These are phyloP conservation scores for Vaccinium myrtillus DNA, from an alignment of 148 eudicot species.

Conservation along the genomic window DNA sequence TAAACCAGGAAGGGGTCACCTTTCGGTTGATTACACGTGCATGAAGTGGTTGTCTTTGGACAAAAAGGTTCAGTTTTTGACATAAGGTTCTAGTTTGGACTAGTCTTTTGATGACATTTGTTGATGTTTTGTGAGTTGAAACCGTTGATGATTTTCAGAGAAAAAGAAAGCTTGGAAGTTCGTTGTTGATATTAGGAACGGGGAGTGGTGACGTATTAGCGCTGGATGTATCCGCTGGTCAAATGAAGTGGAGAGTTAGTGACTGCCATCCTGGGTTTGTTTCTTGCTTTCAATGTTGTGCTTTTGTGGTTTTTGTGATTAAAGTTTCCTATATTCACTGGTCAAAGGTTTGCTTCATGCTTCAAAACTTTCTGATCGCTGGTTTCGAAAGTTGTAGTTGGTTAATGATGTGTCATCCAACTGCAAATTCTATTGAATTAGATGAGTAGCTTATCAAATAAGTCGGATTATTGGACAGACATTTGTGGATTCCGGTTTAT, in stretches of 20 bases:
- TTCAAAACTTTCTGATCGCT: not conserved
- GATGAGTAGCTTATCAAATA: not conserved
- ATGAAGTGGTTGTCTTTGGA: conserved; percentile 84
- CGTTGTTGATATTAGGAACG: conserved; percentile 77
- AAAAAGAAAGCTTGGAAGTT: conserved; percentile 75
- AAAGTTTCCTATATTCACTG: not conserved
- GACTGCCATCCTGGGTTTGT: conserved; percentile 97
- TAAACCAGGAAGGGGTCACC: conserved; percentile 69
- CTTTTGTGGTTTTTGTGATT: not conserved
- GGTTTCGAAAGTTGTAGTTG: not conserved
- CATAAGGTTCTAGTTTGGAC: not conserved
- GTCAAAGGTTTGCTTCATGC: not conserved
- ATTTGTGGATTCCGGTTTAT: not conserved
- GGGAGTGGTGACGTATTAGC: conserved; percentile 92
- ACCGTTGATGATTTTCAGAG: conserved; percentile 41
- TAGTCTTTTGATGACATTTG: conserved; percentile 3
- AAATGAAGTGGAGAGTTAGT: conserved; percentile 82
- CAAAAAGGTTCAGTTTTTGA: conserved; percentile 50
- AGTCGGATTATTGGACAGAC: not conserved
- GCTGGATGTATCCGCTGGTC: conserved; percentile 79
- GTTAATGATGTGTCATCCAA: not conserved
- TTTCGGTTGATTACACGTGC: conserved; percentile 92
- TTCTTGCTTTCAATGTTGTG: not conserved
- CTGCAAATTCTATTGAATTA: not conserved
- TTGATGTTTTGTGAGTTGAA: not conserved